Evolutionary conservation across 2,329 filamentous ascomycete genomes (phyloP), one percentile per base, ranked within the genome.

Genomic region (Neoascochyta sp.): DNA sequence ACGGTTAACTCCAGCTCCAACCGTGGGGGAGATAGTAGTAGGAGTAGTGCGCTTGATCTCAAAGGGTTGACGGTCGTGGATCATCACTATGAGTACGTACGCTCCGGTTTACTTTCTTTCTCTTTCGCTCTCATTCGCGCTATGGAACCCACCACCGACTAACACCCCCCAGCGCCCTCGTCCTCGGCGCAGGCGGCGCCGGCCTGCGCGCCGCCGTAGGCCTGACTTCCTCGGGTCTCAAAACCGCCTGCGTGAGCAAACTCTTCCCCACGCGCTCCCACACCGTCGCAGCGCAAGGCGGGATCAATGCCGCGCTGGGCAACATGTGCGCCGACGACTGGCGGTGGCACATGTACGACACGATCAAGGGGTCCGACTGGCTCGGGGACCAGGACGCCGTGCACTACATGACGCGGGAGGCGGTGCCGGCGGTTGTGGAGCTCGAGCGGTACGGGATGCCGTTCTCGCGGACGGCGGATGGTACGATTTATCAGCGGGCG

Each of bases 261-360:
- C 66, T 80, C 18, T 81, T 80, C 56, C 75, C 75, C 17, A 81
- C 78, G 11, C 67, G 78, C 62, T 76, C 71, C 46, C 77, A 81
- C 60, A 81, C 77, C 8, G 78, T 81, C 36, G 78, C 78, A n/a
- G 78, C 78, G 14, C 78, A 81, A 60, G 77, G 78, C 41, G 78
- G 78, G 42, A 81, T 81, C 52, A 76, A 76, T 52, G 74, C 73
- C 7, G 73, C 73, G 3, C 57, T 77, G 10, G 74, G 71, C 43
- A 74, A 75, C 46, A 74, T 74, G 69, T 68, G 67, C 21, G 59
- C 68, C 44, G 74, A 77, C 50, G 72, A 76, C 43, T 78, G 71
- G 70, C 64, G 73, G 34, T 76, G 73, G 73, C 74, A 78, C 52
- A 74, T 76, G 69, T 78, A 76, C 54, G 73, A 76, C 47, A 75